A percentile compares a stretch with the other conserved stretches of the same genome.
phyloP scores from a whole-genome alignment of 2,329 filamentous ascomycete genomes.

The Cladosporium sp. region DNA sequence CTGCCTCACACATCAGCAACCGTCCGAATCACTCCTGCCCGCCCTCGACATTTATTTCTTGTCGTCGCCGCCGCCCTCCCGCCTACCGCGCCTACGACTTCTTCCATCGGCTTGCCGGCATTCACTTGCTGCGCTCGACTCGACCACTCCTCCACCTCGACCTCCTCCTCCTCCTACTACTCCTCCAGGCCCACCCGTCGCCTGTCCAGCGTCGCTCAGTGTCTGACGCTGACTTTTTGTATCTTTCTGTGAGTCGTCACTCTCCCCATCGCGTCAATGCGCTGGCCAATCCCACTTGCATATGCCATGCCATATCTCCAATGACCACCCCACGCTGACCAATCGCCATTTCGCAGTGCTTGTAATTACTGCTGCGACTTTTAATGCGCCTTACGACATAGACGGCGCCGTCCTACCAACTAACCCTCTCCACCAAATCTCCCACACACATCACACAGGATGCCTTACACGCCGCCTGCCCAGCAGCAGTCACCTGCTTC shows the following conservation, averaged over 20 bases:
- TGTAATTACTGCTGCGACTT: slow-evolving; percentile 19
- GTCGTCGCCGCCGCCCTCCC: not conserved
- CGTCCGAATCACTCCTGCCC: not conserved
- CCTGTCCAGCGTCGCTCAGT: slow-evolving; percentile 16
- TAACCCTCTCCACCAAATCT: slow-evolving; percentile 26
- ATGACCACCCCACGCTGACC: slow-evolving; percentile 13
- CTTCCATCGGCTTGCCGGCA: slow-evolving; percentile 29
- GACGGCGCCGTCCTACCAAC: slow-evolving; percentile 36
- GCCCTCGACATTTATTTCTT: not conserved
- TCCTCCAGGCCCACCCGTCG: slow-evolving; percentile 20
- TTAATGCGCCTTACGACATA: slow-evolving; percentile 46
- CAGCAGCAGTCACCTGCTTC: slow-evolving; percentile 61
- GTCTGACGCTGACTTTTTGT: slow-evolving; percentile 27
- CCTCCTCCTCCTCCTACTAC: slow-evolving; percentile 20
- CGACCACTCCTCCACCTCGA: slow-evolving; percentile 20
- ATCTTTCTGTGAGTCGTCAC: slow-evolving; percentile 35
- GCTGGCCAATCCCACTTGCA: not conserved
- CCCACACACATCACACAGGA: slow-evolving; percentile 50
- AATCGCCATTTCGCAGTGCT: slow-evolving; percentile 13
- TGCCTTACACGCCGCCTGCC: slow-evolving; percentile 86
- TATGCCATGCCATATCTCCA: not conserved
- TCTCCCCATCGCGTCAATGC: not conserved
- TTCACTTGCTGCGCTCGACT: slow-evolving; percentile 41
- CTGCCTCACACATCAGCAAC: not conserved
- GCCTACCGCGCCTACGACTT: slow-evolving; percentile 5